Conservation (phyloP, 139 green algal genomes). For the Tetradesmus obliquus region DNA sequence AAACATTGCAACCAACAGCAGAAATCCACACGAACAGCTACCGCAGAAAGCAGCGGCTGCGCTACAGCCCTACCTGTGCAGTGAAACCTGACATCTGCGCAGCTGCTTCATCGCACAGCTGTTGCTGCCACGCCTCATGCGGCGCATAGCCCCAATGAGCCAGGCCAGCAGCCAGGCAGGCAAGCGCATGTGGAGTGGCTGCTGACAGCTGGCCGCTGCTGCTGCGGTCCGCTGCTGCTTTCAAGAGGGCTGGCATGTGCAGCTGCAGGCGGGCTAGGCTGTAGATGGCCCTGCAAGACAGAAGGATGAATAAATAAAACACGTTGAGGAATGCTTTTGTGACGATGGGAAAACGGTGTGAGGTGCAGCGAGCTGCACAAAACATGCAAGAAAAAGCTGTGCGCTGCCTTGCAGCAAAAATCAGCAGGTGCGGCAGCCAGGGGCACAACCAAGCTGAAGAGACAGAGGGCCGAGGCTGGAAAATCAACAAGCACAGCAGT, state of each 20-base stretch:
- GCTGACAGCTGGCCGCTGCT: not conserved
- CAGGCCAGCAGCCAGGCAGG: slow-evolving; percentile 20
- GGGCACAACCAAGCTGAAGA: too few species aligned
- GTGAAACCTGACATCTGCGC: slow-evolving; percentile 19
- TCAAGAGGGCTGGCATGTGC: slow-evolving; percentile 11
- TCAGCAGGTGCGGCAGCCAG: too few species aligned
- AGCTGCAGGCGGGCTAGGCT: slow-evolving; percentile 31
- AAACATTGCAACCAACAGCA: not conserved
- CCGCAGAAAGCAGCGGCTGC: not conserved
- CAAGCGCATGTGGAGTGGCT: slow-evolving; percentile 19
- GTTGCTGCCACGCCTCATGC: slow-evolving; percentile 9
- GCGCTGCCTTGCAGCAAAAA: too few species aligned
- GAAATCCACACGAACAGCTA: not conserved
- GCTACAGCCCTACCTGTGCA: slow-evolving; percentile 7
- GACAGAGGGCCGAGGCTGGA: too few species aligned
- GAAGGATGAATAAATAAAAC: not conserved
- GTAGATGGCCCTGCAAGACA: slow-evolving; percentile 18
- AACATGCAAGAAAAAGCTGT: too few species aligned
- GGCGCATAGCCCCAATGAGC: slow-evolving; percentile 1
- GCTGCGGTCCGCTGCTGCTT: not conserved
- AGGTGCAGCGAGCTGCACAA: too few species aligned
- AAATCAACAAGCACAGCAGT: too few species aligned
- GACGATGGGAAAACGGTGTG: too few species aligned
- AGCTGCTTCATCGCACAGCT: slow-evolving; percentile 21
- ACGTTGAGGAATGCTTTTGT: too few species aligned